Percentiles rank a stretch among this genome's conserved stretches.
These are phyloP conservation scores for Aphanocladium album DNA, from an alignment of 2,329 filamentous ascomycete species.

Conservation along the genomic window DNA sequence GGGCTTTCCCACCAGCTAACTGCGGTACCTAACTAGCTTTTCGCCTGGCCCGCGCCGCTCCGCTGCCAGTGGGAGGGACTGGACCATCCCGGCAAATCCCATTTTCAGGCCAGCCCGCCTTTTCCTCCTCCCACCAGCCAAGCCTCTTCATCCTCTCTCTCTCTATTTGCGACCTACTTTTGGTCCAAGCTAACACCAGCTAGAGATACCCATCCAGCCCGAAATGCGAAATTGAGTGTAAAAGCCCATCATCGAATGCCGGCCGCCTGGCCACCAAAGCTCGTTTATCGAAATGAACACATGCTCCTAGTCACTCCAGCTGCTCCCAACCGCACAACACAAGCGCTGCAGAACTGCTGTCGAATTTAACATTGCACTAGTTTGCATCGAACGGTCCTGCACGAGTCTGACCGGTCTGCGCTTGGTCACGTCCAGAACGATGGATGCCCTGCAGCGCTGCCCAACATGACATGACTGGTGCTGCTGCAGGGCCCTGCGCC, in stretches of 20 bases:
- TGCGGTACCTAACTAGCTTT: no score
- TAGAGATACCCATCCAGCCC: not conserved
- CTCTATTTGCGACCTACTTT: no score
- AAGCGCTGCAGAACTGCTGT: not conserved
- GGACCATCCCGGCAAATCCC: no score
- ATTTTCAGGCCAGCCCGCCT: no score
- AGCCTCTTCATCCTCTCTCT: no score
- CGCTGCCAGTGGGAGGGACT: no score
- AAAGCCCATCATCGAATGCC: not conserved
- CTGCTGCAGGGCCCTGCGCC: not conserved
- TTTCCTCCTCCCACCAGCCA: no score
- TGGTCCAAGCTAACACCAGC: not conserved
- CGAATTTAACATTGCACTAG: slow-evolving; percentile 4
- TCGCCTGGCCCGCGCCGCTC: no score
- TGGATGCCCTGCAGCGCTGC: not conserved
- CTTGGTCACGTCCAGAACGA: not conserved
- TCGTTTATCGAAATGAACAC: not conserved
- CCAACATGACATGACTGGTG: not conserved
- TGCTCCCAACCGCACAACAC: not conserved
- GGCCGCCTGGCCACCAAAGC: not conserved
- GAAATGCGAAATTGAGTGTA: not conserved
- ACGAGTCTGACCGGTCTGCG: not conserved
- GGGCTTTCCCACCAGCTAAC: no score
- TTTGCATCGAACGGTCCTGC: slow-evolving; percentile 4
- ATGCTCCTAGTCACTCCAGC: not conserved